These are phyloP conservation scores for Flaveria trinervia DNA, from an alignment of 129 eudicot species.

Conservation along the genomic window DNA sequence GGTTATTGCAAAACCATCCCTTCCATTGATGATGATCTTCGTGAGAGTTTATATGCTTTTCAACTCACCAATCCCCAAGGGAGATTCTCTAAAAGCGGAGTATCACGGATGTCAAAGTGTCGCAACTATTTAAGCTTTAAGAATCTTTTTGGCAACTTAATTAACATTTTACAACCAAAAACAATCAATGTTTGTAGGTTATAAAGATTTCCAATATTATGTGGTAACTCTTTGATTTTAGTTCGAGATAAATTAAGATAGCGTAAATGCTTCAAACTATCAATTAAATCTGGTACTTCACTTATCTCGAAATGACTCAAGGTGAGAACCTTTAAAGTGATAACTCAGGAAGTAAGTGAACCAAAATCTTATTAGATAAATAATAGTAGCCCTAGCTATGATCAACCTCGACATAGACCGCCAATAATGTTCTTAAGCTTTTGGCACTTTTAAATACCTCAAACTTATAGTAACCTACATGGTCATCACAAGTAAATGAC, in stretches of 20 bases:
- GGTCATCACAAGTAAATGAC: background rate
- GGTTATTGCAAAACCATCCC: background rate
- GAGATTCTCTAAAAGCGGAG: background rate
- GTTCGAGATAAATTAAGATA: conserved; percentile 34
- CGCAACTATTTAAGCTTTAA: background rate
- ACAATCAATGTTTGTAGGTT: too few species aligned
- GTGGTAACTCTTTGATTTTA: background rate
- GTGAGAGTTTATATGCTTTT: conserved; percentile 9
- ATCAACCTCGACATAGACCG: background rate
- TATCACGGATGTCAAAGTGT: background rate
- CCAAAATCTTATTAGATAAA: conserved; percentile 8
- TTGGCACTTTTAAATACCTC: background rate
- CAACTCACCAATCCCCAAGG: conserved; percentile 17
- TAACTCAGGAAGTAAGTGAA: background rate
- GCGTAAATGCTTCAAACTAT: conserved; percentile 6
- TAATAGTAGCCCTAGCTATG: background rate
- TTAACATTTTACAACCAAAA: too few species aligned
- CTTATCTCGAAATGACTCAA: too few species aligned
- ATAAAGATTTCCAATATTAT: background rate
- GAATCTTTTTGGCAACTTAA: too few species aligned
- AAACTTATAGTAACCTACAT: background rate
- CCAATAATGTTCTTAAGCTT: conserved; percentile 1
- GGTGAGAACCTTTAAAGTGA: background rate
- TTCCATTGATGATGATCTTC: background rate
- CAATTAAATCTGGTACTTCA: too few species aligned